Evolutionary conservation across 192 early-diverging fungal genomes (phyloP).

Genomic region (Mortierella alpina): DNA sequence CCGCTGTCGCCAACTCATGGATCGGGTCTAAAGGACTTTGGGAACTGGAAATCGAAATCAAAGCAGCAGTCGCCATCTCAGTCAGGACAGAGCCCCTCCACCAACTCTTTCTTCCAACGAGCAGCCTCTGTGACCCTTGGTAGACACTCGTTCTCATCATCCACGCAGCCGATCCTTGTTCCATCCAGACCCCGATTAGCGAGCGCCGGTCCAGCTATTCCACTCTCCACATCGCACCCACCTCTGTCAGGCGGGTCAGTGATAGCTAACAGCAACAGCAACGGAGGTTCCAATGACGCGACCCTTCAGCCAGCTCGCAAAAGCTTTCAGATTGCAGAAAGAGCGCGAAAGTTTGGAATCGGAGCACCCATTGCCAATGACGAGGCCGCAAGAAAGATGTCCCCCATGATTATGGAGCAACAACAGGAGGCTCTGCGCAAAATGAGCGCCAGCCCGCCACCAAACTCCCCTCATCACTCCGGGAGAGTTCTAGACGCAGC

Average conservation of each 20-base stretch:
- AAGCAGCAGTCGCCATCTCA: slow-evolving; percentile 8
- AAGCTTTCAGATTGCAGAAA: slow-evolving; percentile 53
- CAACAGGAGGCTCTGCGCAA: slow-evolving; percentile 51
- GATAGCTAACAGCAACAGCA: not conserved
- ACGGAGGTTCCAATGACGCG: not conserved
- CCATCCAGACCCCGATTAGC: slow-evolving; percentile 15
- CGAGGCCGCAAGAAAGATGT: slow-evolving; percentile 50
- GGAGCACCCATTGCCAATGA: slow-evolving; percentile 56
- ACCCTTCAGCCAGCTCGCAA: slow-evolving; percentile 50
- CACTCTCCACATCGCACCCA: slow-evolving; percentile 40
- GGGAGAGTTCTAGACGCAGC: not conserved
- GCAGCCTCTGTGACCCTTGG: slow-evolving; percentile 41
- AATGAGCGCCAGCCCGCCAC: slow-evolving; percentile 39
- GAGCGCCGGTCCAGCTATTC: not conserved
- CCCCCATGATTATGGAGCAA: slow-evolving; percentile 50
- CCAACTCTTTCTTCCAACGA: slow-evolving; percentile 38
- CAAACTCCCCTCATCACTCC: not conserved
- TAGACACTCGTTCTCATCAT: slow-evolving; percentile 23
- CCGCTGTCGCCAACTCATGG: slow-evolving; percentile 24
- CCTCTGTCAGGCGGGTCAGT: not conserved
- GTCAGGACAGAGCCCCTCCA: slow-evolving; percentile 11
- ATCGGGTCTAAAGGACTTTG: slow-evolving; percentile 13
- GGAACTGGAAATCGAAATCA: slow-evolving; percentile 17
- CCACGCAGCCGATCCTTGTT: slow-evolving; percentile 15
- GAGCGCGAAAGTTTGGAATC: slow-evolving; percentile 57